These are phyloP conservation scores for Scedosporium dehoogii DNA, from an alignment of 2,329 filamentous ascomycete genomes.

Conservation along the genomic window DNA sequence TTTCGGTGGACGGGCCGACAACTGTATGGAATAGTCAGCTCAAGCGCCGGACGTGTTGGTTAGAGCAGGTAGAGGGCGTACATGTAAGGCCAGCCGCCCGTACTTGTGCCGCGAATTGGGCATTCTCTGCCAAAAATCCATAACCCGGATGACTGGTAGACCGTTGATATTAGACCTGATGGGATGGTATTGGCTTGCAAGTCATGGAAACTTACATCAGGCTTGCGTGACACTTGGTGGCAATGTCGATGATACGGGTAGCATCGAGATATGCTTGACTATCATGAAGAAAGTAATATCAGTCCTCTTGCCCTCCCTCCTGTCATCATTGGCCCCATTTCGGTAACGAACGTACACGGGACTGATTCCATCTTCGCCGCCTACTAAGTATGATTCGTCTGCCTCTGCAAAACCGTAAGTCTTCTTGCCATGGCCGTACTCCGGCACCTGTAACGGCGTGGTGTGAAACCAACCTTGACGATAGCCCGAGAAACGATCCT, in stretches of 20 bases:
- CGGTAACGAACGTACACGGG: constrained; percentile 57
- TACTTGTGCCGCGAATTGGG: constrained; percentile 88
- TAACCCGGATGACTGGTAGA: constrained; percentile 47
- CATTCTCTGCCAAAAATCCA: constrained; percentile 95
- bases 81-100: constrained; percentile 88
- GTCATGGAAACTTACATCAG: constrained; percentile 55
- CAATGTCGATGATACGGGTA: constrained; percentile 98
- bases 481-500: too few species aligned
- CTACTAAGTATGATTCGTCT: constrained; percentile 98
- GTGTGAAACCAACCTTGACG: too few species aligned
- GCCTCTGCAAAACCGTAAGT: constrained; percentile 50
- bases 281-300: too few species aligned
- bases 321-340: too few species aligned
- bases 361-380: constrained; percentile 91
- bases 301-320: too few species aligned
- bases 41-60: background rate
- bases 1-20: constrained; percentile 85
- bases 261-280: constrained; percentile 67
- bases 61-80: constrained; percentile 14
- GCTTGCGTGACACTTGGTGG: constrained; percentile 85
- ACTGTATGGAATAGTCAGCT: constrained; percentile 37
- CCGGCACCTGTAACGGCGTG: too few species aligned
- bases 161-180: background rate
- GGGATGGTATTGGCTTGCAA: too few species aligned
- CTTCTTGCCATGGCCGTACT: too few species aligned